Base-by-base conservation (phyloP, 108 stramenopile genomes). In the Discostella pseudostelligera region DNA sequence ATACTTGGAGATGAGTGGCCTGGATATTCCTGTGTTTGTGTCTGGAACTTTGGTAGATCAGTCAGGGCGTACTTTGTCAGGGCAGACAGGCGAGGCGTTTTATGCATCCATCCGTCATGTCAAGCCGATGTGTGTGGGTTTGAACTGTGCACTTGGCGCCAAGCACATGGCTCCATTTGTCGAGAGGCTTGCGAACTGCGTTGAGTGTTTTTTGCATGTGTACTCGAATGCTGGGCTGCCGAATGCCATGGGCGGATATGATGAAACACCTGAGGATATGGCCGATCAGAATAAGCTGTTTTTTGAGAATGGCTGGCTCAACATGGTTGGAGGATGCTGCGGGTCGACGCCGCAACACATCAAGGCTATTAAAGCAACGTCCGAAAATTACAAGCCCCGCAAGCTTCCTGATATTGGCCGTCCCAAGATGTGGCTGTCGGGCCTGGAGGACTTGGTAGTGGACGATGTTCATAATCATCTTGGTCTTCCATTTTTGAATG, bases 241-340 rank as follows among this genome's bases (percentile, higher is more conserved):
- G 8, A 99, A 99, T 78, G 96, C 96, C 37, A 99, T 99, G 98
- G 98, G 97, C 14, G 98, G 96, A 12, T 99, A 99, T 70, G 98
- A 99, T 78, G 98, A 97, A 28, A 97, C 94, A 9, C 98, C 98
- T 0, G 90, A 66, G 29, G 88, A 93, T 59, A 99, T 99, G 98
- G 98, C 96, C 11, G 53, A 67, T 19, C 68, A 90, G 69, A 97
- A 97, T 81, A 79, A 84, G 54, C 85, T 92, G 9, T 99, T 99
- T 81, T 96, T 94, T 66, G 80, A 92, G 83, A 94, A 96, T 59
- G 81, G 88, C 4, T 91, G 96, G 85, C 65, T 99, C 67, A 99
- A 99, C 78, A 97, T 99, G 96, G 95, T 97, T 39, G 98, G 98
- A 43, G 98, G 98, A 12, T 99, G 97, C 86, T 99, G 98, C 64